A percentile compares a stretch with the other conserved stretches of the same genome.
Conservation (phyloP, 1,284 basidiomycete genomes). For the Cutaneotrichosporon sp. region DNA sequence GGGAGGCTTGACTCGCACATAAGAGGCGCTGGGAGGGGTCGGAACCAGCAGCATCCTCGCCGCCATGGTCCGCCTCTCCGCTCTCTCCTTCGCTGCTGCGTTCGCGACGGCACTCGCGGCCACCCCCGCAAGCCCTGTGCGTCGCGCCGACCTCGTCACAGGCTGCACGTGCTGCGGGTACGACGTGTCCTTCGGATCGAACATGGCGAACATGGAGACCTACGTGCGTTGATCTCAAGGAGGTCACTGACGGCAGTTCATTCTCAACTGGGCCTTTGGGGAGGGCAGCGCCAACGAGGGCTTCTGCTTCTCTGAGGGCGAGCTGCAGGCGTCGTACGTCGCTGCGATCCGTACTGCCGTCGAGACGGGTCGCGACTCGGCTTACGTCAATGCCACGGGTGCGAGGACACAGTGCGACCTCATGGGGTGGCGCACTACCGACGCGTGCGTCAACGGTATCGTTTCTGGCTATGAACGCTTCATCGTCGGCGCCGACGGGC, state of each 20-base stretch:
- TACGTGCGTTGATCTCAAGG: no score
- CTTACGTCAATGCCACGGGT: slow-evolving; percentile 6
- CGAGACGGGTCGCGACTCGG: not conserved
- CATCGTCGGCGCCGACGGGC: slow-evolving; percentile 9
- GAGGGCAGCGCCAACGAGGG: not conserved
- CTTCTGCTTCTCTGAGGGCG: slow-evolving; percentile 9
- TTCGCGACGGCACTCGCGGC: no score
- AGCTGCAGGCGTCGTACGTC: not conserved
- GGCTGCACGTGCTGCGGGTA: slow-evolving; percentile 10
- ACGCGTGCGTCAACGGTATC: not conserved
- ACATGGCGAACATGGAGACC: not conserved
- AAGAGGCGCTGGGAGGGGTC: no score
- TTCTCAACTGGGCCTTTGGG: slow-evolving; percentile 8
- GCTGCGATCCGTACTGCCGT: not conserved
- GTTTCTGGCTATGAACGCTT: not conserved
- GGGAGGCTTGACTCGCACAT: no score
- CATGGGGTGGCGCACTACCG: not conserved
- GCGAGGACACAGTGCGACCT: not conserved
- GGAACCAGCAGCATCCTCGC: no score
- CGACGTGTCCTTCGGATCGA: not conserved
- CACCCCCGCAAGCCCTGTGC: no score
- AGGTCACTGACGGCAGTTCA: no score
- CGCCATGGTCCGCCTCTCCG: no score
- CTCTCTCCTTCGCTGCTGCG: no score
- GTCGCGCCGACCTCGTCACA: slow-evolving; percentile 3